Evolutionary conservation across 345 rosid genomes (phyloP).

Genomic region (Rhodomyrtus tomentosa): DNA sequence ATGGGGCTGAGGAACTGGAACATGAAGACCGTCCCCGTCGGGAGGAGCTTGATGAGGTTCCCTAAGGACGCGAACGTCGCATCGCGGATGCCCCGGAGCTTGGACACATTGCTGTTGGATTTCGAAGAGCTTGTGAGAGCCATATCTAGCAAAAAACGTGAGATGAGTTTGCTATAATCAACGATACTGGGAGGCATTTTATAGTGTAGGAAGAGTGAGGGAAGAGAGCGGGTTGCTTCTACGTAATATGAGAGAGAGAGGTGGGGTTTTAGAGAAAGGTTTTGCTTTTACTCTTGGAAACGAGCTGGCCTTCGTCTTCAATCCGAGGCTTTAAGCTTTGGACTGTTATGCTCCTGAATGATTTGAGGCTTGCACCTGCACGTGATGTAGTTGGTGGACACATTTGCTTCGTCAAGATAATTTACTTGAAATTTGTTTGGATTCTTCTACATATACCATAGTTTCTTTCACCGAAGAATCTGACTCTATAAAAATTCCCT

Average conservation of each 20-base stretch:
- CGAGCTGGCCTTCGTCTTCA: not conserved
- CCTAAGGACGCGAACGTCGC: conserved; percentile 42
- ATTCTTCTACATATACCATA: not conserved
- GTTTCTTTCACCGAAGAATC: not conserved
- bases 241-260: conserved; percentile 5
- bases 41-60: conserved; percentile 75
- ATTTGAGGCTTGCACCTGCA: no score
- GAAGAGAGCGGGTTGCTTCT: conserved; percentile 5
- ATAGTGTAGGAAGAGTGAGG: not conserved
- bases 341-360: not conserved
- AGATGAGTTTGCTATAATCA: not conserved
- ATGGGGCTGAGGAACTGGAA: conserved; percentile 80
- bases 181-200: not conserved
- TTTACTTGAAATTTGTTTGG: not conserved
- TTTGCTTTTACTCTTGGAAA: not conserved
- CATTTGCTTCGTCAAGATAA: not conserved
- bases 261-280: not conserved
- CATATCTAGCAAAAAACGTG: not conserved
- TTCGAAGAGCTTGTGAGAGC: not conserved
- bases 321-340: not conserved
- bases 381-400: not conserved
- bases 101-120: not conserved
- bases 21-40: conserved; percentile 76
- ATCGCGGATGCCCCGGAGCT: conserved; percentile 17
- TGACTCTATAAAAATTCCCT: not conserved